These are phyloP conservation scores for Calycina marina DNA, from an alignment of 2,329 filamentous ascomycete species.

Conservation along the genomic window DNA sequence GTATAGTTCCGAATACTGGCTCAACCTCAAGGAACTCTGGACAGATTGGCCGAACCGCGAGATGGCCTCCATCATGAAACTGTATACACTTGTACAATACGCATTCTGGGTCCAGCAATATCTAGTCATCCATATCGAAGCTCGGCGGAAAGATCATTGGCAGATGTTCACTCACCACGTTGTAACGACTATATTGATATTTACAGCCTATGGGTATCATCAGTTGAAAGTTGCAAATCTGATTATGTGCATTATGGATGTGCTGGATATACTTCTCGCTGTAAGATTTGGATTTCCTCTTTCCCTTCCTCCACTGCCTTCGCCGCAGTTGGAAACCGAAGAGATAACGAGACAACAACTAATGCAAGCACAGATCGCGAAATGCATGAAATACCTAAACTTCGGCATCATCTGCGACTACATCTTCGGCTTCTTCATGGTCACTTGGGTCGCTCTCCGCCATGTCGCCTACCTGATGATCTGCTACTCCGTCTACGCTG, in stretches of 20 bases:
- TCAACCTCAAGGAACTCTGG: constrained; percentile 70
- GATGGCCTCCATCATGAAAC: constrained; percentile 61
- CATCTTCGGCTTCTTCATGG: constrained; percentile 73
- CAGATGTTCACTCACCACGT: constrained; percentile 96
- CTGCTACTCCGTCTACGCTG: constrained; percentile 67
- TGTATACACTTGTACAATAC: constrained; percentile 80
- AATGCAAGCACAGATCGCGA: constrained; percentile 50
- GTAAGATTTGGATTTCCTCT: constrained; percentile 42
- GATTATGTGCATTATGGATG: constrained; percentile 83
- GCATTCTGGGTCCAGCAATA: constrained; percentile 93
- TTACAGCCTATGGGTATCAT: constrained; percentile 72
- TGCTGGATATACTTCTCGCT: constrained; percentile 77
- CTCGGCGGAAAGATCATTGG: constrained; percentile 83
- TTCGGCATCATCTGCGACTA: constrained; percentile 65
- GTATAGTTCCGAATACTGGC: constrained; percentile 61
- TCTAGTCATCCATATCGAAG: constrained; percentile 86
- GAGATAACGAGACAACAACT: no score
- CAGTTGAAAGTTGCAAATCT: constrained; percentile 78
- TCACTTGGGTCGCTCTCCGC: constrained; percentile 70
- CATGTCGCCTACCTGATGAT: constrained; percentile 69
- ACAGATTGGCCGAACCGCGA: constrained; percentile 70
- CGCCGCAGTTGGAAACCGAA: no score
- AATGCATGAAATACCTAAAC: constrained; percentile 83
- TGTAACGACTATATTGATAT: constrained; percentile 70
- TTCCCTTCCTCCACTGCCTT: no score